These are phyloP conservation scores for Schizophyllum commune DNA, from an alignment of 1,284 basidiomycete genomes.

Conservation along the genomic window DNA sequence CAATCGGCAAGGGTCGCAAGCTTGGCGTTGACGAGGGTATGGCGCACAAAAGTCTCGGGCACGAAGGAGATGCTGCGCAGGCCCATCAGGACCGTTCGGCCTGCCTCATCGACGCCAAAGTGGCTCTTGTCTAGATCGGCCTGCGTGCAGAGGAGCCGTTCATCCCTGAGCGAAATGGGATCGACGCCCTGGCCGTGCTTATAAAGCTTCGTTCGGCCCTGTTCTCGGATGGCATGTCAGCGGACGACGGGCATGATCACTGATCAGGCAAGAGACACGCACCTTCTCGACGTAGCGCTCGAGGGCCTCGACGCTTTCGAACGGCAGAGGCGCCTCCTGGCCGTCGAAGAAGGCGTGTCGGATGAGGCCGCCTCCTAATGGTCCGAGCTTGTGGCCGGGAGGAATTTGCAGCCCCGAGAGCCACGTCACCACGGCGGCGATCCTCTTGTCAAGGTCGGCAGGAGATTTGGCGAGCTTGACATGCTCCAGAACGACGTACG, in stretches of 20 bases:
- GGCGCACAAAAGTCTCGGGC: background rate
- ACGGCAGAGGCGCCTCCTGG: constrained; percentile 17
- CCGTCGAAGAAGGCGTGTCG: constrained; percentile 19
- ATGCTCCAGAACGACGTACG: constrained; percentile 22
- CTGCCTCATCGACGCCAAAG: constrained; percentile 19
- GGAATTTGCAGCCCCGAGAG: constrained; percentile 16
- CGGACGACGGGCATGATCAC: background rate
- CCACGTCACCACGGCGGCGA: constrained; percentile 18
- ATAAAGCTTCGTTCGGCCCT: background rate
- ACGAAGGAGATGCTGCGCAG: background rate
- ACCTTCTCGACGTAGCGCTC: constrained; percentile 18
- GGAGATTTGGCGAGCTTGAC: constrained; percentile 7
- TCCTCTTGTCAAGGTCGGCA: constrained; percentile 10
- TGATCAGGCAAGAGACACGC: constrained; percentile 3
- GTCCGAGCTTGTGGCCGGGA: constrained; percentile 15
- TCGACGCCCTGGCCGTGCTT: background rate
- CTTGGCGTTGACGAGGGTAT: background rate
- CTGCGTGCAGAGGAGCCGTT: constrained; percentile 20
- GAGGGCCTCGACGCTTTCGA: constrained; percentile 17
- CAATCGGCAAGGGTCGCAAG: background rate
- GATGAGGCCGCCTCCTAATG: constrained; percentile 14
- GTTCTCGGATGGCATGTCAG: constrained; percentile 6
- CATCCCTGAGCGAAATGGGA: constrained; percentile 15
- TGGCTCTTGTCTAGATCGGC: constrained; percentile 22
- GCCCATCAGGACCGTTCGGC: constrained; percentile 16